These are phyloP conservation scores for Oenanthe sinensis DNA, from an alignment of 129 eudicot genomes.

Conservation along the genomic window DNA sequence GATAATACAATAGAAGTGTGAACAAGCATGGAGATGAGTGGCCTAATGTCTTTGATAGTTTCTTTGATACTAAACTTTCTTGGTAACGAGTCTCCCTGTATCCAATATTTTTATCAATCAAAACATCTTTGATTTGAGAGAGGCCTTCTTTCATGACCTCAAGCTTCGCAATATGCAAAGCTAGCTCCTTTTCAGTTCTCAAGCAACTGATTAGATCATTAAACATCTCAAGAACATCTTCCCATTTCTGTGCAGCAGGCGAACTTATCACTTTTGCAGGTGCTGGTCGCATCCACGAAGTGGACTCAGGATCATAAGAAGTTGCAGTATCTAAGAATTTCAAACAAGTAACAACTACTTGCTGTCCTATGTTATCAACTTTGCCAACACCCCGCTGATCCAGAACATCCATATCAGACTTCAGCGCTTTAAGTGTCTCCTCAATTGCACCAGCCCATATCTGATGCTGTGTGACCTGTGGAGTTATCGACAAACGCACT, in stretches of 20 bases:
- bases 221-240: conserved; percentile 71
- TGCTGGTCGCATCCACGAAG: conserved; percentile 78
- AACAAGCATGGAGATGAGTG: conserved; percentile 79
- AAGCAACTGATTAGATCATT: conserved; percentile 54
- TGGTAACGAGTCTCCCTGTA: conserved; percentile 60
- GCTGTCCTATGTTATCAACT: conserved; percentile 45
- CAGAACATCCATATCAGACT: conserved; percentile 35
- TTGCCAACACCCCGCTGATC: conserved; percentile 20
- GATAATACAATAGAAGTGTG: conserved; percentile 64
- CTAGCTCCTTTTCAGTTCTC: conserved; percentile 38
- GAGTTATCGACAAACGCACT: conserved; percentile 54
- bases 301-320: conserved; percentile 48
- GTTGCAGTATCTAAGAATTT: conserved; percentile 41
- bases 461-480: conserved; percentile 78
- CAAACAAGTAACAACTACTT: conserved; percentile 56
- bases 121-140: conserved; percentile 65
- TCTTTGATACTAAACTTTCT: conserved; percentile 63
- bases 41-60: conserved; percentile 58
- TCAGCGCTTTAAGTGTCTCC: conserved; percentile 48
- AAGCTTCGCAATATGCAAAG: conserved; percentile 46
- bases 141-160: conserved; percentile 94
- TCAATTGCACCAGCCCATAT: conserved; percentile 61
- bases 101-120: conserved; percentile 70
- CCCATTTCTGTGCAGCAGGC: conserved; percentile 54
- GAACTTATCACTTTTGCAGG: conserved; percentile 36